Conservation (phyloP, 768 basidiomycete genomes). For the Boletus reticuloceps region DNA sequence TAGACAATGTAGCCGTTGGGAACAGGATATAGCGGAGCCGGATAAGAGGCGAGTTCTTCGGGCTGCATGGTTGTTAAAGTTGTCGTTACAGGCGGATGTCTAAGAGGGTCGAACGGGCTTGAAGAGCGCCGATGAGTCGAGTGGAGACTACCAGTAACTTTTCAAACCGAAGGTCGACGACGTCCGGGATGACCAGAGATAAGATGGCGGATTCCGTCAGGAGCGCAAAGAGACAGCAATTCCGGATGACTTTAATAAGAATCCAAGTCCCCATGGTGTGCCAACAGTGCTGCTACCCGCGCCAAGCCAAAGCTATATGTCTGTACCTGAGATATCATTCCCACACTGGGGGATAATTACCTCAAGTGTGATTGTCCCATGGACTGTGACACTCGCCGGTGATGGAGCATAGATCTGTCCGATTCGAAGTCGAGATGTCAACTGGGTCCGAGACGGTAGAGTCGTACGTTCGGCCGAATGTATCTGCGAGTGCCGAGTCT, state of each 20-base stretch:
- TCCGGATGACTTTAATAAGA: not conserved
- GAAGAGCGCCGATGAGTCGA: not conserved
- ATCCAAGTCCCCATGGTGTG: not conserved
- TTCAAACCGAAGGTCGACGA: not conserved
- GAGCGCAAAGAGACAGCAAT: not conserved
- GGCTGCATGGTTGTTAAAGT: slow-evolving; percentile 7
- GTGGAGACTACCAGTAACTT: not conserved
- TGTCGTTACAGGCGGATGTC: not conserved
- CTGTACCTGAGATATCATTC: not conserved
- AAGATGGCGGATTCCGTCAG: not conserved
- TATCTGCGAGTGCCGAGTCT: too few relatives aligned
- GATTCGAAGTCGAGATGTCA: too few relatives aligned
- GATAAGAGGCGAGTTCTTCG: not conserved
- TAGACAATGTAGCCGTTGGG: not conserved
- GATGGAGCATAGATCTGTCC: too few relatives aligned
- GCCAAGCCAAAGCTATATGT: not conserved
- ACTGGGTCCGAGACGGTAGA: too few relatives aligned
- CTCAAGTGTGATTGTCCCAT: too few relatives aligned
- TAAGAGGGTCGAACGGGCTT: too few relatives aligned
- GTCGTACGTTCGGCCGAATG: too few relatives aligned
- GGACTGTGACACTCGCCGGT: too few relatives aligned
- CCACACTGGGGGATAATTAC: not conserved
- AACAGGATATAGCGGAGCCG: not conserved
- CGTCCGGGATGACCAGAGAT: not conserved
- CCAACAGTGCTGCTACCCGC: not conserved